phyloP scores from a whole-genome alignment of 1,139 yeast genomes.

The Hemisphaericaspora xylanilytica region DNA sequence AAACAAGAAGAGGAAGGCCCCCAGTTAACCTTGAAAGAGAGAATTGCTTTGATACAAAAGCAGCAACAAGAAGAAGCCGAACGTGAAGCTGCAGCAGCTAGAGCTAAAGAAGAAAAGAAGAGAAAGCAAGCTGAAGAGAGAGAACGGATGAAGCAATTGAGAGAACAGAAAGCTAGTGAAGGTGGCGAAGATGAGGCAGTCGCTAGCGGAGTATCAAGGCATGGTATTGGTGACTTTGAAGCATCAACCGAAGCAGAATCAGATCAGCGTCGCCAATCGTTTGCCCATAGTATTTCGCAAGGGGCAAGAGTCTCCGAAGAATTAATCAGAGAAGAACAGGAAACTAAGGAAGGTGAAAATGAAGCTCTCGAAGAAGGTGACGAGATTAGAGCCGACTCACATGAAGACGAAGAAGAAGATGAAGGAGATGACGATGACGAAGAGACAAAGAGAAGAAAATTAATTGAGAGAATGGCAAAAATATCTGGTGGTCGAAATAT shows the following conservation, averaged over 20 bases:
- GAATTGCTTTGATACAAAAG: slow-evolving; percentile 80
- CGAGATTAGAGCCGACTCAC: too few species aligned
- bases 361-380: not conserved
- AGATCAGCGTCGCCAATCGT: slow-evolving; percentile 4
- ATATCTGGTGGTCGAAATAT: too few species aligned
- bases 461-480: too few species aligned
- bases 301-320: too few species aligned
- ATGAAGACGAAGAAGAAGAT: too few species aligned
- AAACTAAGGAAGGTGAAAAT: not conserved
- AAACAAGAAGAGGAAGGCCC: slow-evolving; percentile 35
- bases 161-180: slow-evolving; percentile 13
- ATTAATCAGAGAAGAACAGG: too few species aligned
- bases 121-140: slow-evolving; percentile 31
- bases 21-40: slow-evolving; percentile 77
- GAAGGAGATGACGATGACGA: too few species aligned
- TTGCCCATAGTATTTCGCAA: not conserved
- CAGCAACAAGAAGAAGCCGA: slow-evolving; percentile 82
- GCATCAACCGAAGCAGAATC: not conserved
- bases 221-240: slow-evolving; percentile 5
- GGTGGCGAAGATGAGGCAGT: slow-evolving; percentile 6
- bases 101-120: slow-evolving; percentile 56
- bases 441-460: too few species aligned
- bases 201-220: slow-evolving; percentile 6
- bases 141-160: slow-evolving; percentile 14
- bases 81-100: slow-evolving; percentile 60